A percentile compares a stretch with the other conserved stretches of the same genome.
Conservation (phyloP, 805 yeast genomes). For the Metschnikowia peoriensis region DNA sequence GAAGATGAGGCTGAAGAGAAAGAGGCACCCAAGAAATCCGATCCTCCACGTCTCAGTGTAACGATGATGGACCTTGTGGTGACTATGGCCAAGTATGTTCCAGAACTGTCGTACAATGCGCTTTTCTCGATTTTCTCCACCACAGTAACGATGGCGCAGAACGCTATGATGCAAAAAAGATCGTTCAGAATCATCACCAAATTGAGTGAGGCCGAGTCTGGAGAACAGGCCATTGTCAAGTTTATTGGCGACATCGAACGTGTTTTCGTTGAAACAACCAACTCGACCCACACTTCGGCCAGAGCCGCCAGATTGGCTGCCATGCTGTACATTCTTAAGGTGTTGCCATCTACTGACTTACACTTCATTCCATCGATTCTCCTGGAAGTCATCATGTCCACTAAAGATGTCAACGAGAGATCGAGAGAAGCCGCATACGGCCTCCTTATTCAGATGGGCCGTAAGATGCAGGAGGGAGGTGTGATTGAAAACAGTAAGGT, state of each 20-base stretch:
- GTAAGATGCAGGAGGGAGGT: conserved; percentile 70
- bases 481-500: conserved; percentile 60
- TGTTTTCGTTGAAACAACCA: conserved; percentile 57
- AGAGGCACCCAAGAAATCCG: conserved; percentile 28
- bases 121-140: conserved; percentile 74
- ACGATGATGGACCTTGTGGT: conserved; percentile 92
- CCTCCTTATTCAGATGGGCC: conserved; percentile 76
- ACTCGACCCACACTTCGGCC: conserved; percentile 65
- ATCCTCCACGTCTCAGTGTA: conserved; percentile 56
- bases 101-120: conserved; percentile 65
- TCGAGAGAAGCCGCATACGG: conserved; percentile 79
- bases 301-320: conserved; percentile 78
- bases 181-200: conserved; percentile 76
- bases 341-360: conserved; percentile 63
- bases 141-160: conserved; percentile 52
- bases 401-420: conserved; percentile 91
- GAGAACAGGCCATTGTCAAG: conserved; percentile 50
- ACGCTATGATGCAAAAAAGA: conserved; percentile 81
- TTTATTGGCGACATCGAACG: conserved; percentile 59
- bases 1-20: conserved; percentile 39
- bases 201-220: conserved; percentile 66
- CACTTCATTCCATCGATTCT: conserved; percentile 77
- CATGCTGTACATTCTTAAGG: conserved; percentile 54
- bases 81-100: conserved; percentile 82
- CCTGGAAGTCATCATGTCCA: conserved; percentile 85